Evolutionary conservation across 805 yeast species (phyloP).

Genomic region (Wickerhamomyces pijperi): DNA sequence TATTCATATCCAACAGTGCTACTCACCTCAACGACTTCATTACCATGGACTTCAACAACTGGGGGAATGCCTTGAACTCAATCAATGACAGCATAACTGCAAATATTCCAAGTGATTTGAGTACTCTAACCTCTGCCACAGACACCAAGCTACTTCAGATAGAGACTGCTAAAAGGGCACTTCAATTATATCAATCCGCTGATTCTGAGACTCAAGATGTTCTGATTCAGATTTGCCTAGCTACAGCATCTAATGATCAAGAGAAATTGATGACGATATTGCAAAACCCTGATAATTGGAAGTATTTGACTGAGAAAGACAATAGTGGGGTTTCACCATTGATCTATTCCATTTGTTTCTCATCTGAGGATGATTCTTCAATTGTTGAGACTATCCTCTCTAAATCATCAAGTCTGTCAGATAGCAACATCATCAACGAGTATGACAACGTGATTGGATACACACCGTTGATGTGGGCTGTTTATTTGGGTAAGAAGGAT

Average conservation of each 20-base stretch:
- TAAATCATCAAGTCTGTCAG: slow-evolving; percentile 12
- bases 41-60: slow-evolving; percentile 5
- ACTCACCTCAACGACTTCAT: no score
- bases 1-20: no score
- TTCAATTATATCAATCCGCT: slow-evolving; percentile 5
- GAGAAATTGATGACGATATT: slow-evolving; percentile 9
- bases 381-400: slow-evolving; percentile 32
- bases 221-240: slow-evolving; percentile 24
- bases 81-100: neutral
- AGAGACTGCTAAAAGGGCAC: slow-evolving; percentile 11
- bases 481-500: slow-evolving; percentile 44
- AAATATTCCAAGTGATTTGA: neutral
- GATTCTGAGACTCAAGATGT: slow-evolving; percentile 9
- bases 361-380: slow-evolving; percentile 26
- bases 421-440: slow-evolving; percentile 35
- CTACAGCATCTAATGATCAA: slow-evolving; percentile 28
- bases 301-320: slow-evolving; percentile 20
- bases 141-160: slow-evolving; percentile 8
- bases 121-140: neutral
- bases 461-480: slow-evolving; percentile 84
- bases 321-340: slow-evolving; percentile 34
- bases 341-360: slow-evolving; percentile 45
- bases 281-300: slow-evolving; percentile 18
- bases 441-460: slow-evolving; percentile 40
- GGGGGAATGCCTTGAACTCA: slow-evolving; percentile 3